phyloP scores from a whole-genome alignment of 495 filamentous ascomycete species.

The Lophiotrema nucula region DNA sequence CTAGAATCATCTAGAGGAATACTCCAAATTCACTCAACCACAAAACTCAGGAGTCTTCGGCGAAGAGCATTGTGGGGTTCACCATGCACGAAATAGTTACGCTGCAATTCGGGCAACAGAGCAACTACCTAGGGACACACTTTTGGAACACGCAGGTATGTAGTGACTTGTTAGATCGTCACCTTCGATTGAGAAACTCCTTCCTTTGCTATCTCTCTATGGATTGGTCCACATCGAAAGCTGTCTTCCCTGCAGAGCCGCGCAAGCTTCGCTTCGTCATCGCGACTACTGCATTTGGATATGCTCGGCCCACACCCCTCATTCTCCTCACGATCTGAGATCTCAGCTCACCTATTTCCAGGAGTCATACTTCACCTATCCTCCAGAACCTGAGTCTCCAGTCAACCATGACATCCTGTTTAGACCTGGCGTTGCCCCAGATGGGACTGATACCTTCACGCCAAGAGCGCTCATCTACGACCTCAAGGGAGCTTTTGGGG shows the following conservation, averaged over 20 bases:
- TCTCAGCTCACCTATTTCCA: too few relatives aligned
- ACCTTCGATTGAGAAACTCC: not conserved
- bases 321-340: not conserved
- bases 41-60: too few relatives aligned
- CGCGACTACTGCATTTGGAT: not conserved
- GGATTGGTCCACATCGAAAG: not conserved
- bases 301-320: not conserved
- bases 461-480: constrained; percentile 93
- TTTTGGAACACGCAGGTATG: constrained; percentile 93
- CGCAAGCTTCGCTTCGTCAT: not conserved
- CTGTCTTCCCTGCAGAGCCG: not conserved
- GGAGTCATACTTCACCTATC: constrained; percentile 98
- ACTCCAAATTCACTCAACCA: too few relatives aligned
- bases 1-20: too few relatives aligned
- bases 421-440: constrained; percentile 77
- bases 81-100: constrained; percentile 95
- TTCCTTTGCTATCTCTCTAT: not conserved
- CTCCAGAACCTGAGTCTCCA: constrained; percentile 61
- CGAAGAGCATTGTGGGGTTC: too few relatives aligned
- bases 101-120: constrained; percentile 85
- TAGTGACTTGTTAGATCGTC: not conserved
- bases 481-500: constrained; percentile 87
- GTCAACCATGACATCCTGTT: constrained; percentile 94
- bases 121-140: constrained; percentile 94
- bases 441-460: constrained; percentile 85